Evolutionary conservation across 306 rosid genomes (phyloP).

Genomic region (Quercus rubra): DNA sequence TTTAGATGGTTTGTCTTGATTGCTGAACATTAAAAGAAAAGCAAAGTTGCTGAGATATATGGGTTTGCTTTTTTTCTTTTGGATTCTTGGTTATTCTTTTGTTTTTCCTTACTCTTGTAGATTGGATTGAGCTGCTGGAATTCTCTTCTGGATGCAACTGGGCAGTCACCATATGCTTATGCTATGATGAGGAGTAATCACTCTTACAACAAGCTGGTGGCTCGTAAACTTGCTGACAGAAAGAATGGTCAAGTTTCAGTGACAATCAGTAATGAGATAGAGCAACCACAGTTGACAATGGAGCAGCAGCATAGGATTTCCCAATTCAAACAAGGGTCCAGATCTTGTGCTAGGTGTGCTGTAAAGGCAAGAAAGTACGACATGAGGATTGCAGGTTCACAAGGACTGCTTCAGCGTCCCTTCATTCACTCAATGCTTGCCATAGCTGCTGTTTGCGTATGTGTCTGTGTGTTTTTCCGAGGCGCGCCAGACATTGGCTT

Average conservation of each 20-base stretch:
- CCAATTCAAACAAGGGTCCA: constrained; percentile 29
- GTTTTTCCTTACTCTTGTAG: constrained; percentile 31
- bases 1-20: too few species aligned
- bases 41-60: not conserved
- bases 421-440: constrained; percentile 80
- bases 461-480: constrained; percentile 83
- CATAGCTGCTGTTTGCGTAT: constrained; percentile 87
- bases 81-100: not conserved
- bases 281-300: constrained; percentile 26
- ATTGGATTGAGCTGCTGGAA: constrained; percentile 82
- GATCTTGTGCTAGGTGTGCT: constrained; percentile 68
- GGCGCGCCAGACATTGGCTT: constrained; percentile 70
- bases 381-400: constrained; percentile 57
- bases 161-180: constrained; percentile 69
- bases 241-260: constrained; percentile 59
- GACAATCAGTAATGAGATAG: constrained; percentile 48
- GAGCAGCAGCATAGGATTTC: constrained; percentile 29
- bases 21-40: too few species aligned
- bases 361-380: constrained; percentile 38
- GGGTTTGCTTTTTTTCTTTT: not conserved
- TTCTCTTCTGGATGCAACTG: constrained; percentile 63
- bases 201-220: constrained; percentile 62
- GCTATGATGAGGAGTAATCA: constrained; percentile 73
- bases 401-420: constrained; percentile 63
- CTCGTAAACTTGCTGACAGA: constrained; percentile 57